Base-by-base conservation (phyloP, 2,329 filamentous ascomycete species). In the Mariannaea sp. region DNA sequence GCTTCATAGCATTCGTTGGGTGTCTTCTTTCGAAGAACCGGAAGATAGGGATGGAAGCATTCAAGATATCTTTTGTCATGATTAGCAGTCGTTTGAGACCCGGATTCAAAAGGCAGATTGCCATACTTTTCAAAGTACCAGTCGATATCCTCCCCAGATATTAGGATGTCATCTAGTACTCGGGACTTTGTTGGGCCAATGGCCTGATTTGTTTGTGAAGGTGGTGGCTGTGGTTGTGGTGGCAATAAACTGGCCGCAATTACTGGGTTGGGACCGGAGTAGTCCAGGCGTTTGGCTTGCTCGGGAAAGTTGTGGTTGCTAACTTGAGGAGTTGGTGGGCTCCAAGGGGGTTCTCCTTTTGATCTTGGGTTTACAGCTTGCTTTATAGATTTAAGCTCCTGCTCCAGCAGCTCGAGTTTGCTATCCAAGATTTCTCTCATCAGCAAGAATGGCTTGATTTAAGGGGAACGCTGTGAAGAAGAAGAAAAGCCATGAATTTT, bases 341-440 rank as follows among this genome's bases (percentile, higher is more conserved):
- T 65, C 65, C 66, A 68, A 20, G 60, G 41, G 10, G 59, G 17
- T 2, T 65, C 65, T 26, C 52, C 47, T 4, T 59, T 57, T 17
- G 19, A 53, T 33, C 48, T 58, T 16, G 64, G 68, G 12, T 71
- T 67, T 35, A 83, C 80, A 38, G 75, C 77, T 58, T 81, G 74
- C 60, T 81, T 81, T 61, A 82, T 82, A 62, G 70, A 78, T 57
- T 73, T 76, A n/a, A 83, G 75, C 62, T 82, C 80, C 55, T 79
- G 76, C 44, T 78, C 80, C 4, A 83, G 70, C 56, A 80, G 76
- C 57, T 83, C 80, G 3, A 83, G 70, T 63, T 83, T 83, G 60
- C 80, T 82, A 40, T 19, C n/a, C 6, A 20, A n/a, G n/a, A 8
- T 10, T 17, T 19, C 41, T 48, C 6, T 33, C 13, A 53, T 61